Conservation (phyloP, 257 asterid species). For the Forsythia suspensa region DNA sequence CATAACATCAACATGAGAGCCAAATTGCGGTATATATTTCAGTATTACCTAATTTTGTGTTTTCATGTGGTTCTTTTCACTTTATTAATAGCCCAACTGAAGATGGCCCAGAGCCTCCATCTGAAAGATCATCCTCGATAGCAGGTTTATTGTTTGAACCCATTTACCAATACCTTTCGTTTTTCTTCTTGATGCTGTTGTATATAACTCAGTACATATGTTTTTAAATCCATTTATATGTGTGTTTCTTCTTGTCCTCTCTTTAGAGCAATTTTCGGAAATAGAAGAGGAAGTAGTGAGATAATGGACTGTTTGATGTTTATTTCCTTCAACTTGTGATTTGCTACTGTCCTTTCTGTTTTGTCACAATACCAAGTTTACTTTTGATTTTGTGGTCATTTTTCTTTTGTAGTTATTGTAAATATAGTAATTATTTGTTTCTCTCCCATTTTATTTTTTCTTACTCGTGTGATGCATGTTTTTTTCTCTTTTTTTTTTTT, state of each 20-base stretch:
- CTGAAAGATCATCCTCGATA: slow-evolving; percentile 47
- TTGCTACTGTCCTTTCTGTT: neutral
- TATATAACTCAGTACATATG: neutral
- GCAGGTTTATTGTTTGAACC: slow-evolving; percentile 54
- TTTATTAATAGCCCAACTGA: slow-evolving; percentile 46
- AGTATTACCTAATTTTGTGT: neutral
- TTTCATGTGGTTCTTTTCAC: slow-evolving; percentile 1
- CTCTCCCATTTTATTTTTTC: neutral
- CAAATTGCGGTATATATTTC: neutral
- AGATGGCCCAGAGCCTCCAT: slow-evolving; percentile 43
- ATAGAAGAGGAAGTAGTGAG: neutral
- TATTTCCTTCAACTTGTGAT: neutral
- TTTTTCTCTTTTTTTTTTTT: neutral
- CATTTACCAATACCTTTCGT: neutral
- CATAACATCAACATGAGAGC: neutral
- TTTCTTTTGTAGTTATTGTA: neutral
- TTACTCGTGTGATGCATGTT: neutral
- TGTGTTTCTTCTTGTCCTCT: neutral
- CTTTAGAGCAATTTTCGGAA: neutral
- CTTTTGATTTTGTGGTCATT: neutral
- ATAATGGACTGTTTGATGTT: neutral
- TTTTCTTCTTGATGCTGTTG: slow-evolving; percentile 5
- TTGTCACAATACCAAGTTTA: neutral
- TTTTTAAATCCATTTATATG: neutral
- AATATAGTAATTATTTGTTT: neutral